Percentiles rank a stretch among this genome's conserved stretches.
Evolutionary conservation across 345 rosid genomes (phyloP).

Genomic region (Gossypioides kirkii): DNA sequence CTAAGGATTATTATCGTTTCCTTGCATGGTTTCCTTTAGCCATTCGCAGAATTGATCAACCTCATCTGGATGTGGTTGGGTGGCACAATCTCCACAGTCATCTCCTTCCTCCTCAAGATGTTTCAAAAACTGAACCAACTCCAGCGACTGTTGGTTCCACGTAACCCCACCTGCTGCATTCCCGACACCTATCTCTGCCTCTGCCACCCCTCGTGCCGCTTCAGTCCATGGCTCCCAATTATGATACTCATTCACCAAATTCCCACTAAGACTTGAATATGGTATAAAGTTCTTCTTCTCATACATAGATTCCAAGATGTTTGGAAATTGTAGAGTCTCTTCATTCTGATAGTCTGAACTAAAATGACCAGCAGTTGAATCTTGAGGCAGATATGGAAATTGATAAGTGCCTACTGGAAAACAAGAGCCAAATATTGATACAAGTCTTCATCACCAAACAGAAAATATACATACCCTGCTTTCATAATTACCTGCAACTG

Average conservation of each 20-base stretch:
- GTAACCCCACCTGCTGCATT: not conserved
- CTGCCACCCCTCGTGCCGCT: not conserved
- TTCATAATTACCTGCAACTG: conserved; percentile 2
- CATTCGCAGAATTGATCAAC: conserved; percentile 4
- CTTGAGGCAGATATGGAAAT: not conserved
- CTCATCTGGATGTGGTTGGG: conserved; percentile 1
- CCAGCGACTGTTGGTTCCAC: not conserved
- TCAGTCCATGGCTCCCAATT: not conserved
- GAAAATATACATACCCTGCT: too few relatives aligned
- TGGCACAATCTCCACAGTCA: not conserved
- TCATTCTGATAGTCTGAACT: not conserved
- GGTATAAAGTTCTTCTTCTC: not conserved
- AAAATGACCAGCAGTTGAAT: not conserved
- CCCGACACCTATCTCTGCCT: not conserved
- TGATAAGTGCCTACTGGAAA: not conserved
- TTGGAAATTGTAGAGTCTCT: not conserved
- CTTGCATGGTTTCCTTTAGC: conserved; percentile 5
- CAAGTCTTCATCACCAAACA: too few relatives aligned
- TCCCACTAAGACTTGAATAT: not conserved
- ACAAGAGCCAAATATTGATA: not conserved
- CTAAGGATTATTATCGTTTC: not conserved
- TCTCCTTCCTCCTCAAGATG: not conserved
- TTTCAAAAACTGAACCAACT: not conserved
- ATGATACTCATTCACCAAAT: not conserved
- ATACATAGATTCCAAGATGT: not conserved